phyloP scores from a whole-genome alignment of 805 yeast species.

The Metschnikowia cerradonensis region DNA sequence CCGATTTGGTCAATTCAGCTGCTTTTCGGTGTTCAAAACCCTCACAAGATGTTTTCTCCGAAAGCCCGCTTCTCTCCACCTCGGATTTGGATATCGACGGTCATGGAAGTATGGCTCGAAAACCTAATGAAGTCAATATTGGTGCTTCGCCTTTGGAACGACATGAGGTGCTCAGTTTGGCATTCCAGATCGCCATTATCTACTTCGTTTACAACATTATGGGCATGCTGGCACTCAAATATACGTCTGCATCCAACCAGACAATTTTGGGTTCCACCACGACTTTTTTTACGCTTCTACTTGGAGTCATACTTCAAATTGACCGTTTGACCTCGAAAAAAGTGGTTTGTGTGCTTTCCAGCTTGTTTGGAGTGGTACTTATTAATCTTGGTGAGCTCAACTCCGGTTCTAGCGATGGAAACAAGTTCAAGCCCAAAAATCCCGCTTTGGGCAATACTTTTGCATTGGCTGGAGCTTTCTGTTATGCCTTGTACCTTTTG shows the following conservation, averaged over 20 bases:
- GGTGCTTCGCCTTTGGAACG: constrained; percentile 18
- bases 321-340: constrained; percentile 43
- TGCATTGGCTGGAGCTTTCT: constrained; percentile 44
- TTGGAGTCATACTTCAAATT: constrained; percentile 38
- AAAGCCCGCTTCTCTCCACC: constrained; percentile 13
- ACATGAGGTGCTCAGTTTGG: constrained; percentile 32
- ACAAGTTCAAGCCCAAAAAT: constrained; percentile 29
- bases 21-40: not conserved
- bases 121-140: not conserved
- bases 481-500: constrained; percentile 44
- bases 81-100: constrained; percentile 12
- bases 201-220: constrained; percentile 41
- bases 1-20: constrained; percentile 22
- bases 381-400: constrained; percentile 30
- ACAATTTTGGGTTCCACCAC: constrained; percentile 50
- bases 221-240: constrained; percentile 41
- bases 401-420: constrained; percentile 11
- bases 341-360: constrained; percentile 39
- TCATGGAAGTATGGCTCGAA: not conserved
- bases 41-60: constrained; percentile 13
- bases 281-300: constrained; percentile 45
- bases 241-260: constrained; percentile 51
- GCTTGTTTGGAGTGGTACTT: constrained; percentile 44
- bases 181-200: constrained; percentile 37
- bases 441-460: constrained; percentile 44